Percentiles rank a stretch among this genome's conserved stretches.
These are phyloP conservation scores for Hebeloma cylindrosporum DNA, from an alignment of 768 basidiomycete genomes.

Conservation along the genomic window DNA sequence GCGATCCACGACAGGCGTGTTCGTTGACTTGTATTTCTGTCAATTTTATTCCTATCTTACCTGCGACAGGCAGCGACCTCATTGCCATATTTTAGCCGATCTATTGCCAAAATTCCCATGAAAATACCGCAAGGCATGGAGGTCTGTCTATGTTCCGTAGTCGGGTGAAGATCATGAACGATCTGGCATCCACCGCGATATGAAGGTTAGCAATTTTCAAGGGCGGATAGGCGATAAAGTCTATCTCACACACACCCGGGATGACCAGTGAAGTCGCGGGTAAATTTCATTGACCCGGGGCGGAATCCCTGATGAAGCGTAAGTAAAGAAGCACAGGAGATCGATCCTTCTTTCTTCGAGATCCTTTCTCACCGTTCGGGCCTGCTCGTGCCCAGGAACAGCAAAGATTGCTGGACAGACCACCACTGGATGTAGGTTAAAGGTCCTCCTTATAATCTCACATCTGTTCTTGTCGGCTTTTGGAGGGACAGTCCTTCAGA, in stretches of 20 bases:
- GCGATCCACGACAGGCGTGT: too few species aligned
- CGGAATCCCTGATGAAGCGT: conserved; percentile 23
- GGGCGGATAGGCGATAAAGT: conserved; percentile 7
- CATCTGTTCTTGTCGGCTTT: conserved; percentile 18
- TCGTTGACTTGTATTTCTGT: too few species aligned
- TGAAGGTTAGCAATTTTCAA: conserved; percentile 10
- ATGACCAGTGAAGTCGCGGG: conserved; percentile 8
- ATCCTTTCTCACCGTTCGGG: conserved; percentile 18
- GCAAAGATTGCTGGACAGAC: conserved; percentile 30
- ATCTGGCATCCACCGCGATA: conserved; percentile 5
- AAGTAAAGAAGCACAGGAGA: conserved; percentile 21
- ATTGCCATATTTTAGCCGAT: conserved; percentile 8
- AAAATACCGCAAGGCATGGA: neutral
- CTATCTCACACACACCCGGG: conserved; percentile 15
- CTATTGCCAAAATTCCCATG: conserved; percentile 9
- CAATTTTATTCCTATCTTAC: too few species aligned
- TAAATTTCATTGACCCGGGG: conserved; percentile 10
- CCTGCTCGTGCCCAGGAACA: conserved; percentile 32
- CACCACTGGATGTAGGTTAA: too few species aligned
- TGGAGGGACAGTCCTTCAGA: conserved; percentile 14
- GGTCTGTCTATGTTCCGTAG: conserved; percentile 17
- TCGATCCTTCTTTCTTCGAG: conserved; percentile 25
- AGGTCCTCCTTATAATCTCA: conserved; percentile 33
- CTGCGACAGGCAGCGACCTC: too few species aligned
- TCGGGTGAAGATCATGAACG: conserved; percentile 14